phyloP scores from a whole-genome alignment of 768 basidiomycete species.

The Leccinum aurantiacum region DNA sequence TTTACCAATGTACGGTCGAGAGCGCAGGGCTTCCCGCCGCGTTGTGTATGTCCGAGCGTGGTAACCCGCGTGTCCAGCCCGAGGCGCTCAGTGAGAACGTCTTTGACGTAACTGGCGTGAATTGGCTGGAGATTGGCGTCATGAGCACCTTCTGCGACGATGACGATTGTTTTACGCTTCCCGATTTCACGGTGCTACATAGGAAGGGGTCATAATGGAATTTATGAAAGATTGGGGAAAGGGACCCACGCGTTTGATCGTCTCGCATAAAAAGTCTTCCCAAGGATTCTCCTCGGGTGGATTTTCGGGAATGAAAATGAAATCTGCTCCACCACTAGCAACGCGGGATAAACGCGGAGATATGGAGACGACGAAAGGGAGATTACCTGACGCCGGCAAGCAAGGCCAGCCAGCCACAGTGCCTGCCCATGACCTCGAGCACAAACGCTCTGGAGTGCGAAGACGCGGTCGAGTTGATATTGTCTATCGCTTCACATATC shows the following conservation, averaged over 20 bases:
- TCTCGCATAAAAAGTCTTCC: slow-evolving; percentile 90
- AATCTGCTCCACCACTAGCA: slow-evolving; percentile 84
- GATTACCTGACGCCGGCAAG: slow-evolving; percentile 86
- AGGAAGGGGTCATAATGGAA: slow-evolving; percentile 5
- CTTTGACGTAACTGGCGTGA: slow-evolving; percentile 85
- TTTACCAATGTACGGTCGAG: slow-evolving; percentile 87
- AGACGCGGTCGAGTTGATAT: slow-evolving; percentile 94
- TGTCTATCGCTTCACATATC: slow-evolving; percentile 97
- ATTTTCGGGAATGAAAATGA: slow-evolving; percentile 94
- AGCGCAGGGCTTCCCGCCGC: slow-evolving; percentile 92
- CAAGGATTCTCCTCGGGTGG: slow-evolving; percentile 79
- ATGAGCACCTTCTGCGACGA: slow-evolving; percentile 95
- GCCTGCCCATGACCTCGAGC: slow-evolving; percentile 98
- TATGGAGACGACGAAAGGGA: not conserved
- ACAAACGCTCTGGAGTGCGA: slow-evolving; percentile 98
- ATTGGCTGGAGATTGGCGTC: slow-evolving; percentile 91
- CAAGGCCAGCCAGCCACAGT: slow-evolving; percentile 98
- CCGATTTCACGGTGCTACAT: slow-evolving; percentile 83
- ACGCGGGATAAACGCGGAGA: slow-evolving; percentile 10
- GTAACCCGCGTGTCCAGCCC: slow-evolving; percentile 96
- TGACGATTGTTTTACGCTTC: slow-evolving; percentile 98
- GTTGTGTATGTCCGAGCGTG: slow-evolving; percentile 94
- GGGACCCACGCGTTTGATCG: slow-evolving; percentile 68
- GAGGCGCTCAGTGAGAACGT: slow-evolving; percentile 80
- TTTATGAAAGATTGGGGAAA: not conserved